A percentile compares a stretch with the other conserved stretches of the same genome.
These are phyloP conservation scores for Pterocarpus santalinus DNA, from an alignment of 306 rosid genomes.

Conservation along the genomic window DNA sequence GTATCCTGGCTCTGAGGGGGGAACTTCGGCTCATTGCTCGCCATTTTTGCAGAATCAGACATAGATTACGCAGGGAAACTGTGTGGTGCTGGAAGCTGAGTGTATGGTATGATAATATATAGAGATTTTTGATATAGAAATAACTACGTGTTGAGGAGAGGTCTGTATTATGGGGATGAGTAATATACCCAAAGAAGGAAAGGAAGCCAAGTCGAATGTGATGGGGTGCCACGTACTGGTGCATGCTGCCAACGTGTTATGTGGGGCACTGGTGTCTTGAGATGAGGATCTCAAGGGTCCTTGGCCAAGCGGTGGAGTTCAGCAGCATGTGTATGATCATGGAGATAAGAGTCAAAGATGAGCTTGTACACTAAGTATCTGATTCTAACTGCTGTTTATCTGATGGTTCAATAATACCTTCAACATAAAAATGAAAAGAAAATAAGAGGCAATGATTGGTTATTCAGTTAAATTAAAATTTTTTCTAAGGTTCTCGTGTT, in stretches of 20 bases:
- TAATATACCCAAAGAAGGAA: conserved; percentile 22
- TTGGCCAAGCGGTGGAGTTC: conserved; percentile 46
- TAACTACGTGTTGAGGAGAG: conserved; percentile 26
- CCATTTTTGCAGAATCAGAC: conserved; percentile 48
- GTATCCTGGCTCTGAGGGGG: conserved; percentile 63
- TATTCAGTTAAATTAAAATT: not conserved
- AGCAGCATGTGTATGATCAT: conserved; percentile 6
- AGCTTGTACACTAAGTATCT: not conserved
- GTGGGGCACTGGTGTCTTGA: not conserved
- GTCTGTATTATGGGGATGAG: conserved; percentile 30
- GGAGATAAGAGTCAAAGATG: not conserved
- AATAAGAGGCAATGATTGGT: no score
- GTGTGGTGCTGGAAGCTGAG: not conserved
- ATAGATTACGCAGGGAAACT: not conserved
- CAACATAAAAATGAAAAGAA: no score
- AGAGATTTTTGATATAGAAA: not conserved
- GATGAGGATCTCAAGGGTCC: not conserved
- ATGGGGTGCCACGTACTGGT: conserved; percentile 48
- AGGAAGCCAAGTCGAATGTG: conserved; percentile 35
- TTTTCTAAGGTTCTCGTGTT: no score
- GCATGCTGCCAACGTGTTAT: conserved; percentile 46
- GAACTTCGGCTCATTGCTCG: conserved; percentile 48
- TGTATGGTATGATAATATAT: conserved; percentile 9
- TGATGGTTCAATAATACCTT: not conserved
- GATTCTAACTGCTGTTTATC: not conserved